Percentiles rank a stretch among this genome's conserved stretches.
Conservation (phyloP, 257 asterid species). For the Salvia hispanica region DNA sequence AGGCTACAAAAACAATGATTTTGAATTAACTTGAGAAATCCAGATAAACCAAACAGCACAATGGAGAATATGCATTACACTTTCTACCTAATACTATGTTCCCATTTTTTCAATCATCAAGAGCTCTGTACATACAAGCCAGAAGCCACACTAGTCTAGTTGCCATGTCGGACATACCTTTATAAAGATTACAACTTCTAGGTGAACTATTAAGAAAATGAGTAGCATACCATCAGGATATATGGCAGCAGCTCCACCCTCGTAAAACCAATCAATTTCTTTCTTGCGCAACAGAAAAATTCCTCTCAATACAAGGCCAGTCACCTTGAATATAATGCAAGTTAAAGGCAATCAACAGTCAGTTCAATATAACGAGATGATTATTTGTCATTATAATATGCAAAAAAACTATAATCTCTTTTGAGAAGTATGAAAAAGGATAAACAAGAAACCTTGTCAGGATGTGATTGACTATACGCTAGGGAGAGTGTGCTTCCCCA, state of each 20-base stretch:
- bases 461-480: slow-evolving; percentile 85
- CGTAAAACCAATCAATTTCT: slow-evolving; percentile 96
- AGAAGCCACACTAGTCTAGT: not conserved
- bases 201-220: slow-evolving; percentile 9
- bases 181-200: not conserved
- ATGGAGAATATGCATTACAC: not conserved
- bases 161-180: not conserved
- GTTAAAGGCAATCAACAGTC: slow-evolving; percentile 1
- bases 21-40: slow-evolving; percentile 22
- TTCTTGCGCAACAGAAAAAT: slow-evolving; percentile 91
- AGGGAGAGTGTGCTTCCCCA: slow-evolving; percentile 99
- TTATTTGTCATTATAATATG: slow-evolving; percentile 4
- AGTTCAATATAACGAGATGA: not conserved
- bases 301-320: slow-evolving; percentile 89
- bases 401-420: slow-evolving; percentile 9
- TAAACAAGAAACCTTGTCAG: slow-evolving; percentile 68
- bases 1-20: slow-evolving; percentile 50
- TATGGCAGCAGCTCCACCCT: slow-evolving; percentile 99
- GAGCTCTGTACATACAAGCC: not conserved
- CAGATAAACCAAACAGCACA: slow-evolving; percentile 20
- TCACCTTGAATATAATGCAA: slow-evolving; percentile 54
- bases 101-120: slow-evolving; percentile 5
- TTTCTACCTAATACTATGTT: not conserved
- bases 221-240: slow-evolving; percentile 83
- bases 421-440: slow-evolving; percentile 25